Conservation (phyloP, 1,284 basidiomycete species). For the Cutaneotrichosporon dermatis region DNA sequence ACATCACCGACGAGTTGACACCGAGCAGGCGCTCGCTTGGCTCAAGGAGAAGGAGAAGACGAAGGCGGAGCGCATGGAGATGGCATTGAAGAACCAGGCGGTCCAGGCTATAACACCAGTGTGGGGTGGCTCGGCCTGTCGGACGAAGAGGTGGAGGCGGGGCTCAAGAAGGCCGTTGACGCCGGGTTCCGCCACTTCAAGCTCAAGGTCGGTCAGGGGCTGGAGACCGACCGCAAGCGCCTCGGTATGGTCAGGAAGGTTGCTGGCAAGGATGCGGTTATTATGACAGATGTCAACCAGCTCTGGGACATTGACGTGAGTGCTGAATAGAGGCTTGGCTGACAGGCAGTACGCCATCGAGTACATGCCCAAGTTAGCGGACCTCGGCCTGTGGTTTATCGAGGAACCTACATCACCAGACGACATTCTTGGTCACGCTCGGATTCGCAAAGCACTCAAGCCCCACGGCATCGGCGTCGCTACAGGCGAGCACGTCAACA, state of each 20-base stretch:
- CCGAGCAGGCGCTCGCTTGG: slow-evolving; percentile 76
- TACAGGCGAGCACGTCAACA: slow-evolving; percentile 90
- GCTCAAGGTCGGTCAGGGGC: slow-evolving; percentile 83
- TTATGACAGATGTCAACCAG: slow-evolving; percentile 45
- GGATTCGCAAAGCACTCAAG: slow-evolving; percentile 56
- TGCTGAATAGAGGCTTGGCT: no score
- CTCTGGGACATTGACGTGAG: slow-evolving; percentile 72
- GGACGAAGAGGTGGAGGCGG: slow-evolving; percentile 79
- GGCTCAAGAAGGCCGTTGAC: slow-evolving; percentile 75
- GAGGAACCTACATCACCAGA: slow-evolving; percentile 90
- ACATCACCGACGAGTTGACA: slow-evolving; percentile 86
- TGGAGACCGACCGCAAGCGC: slow-evolving; percentile 72
- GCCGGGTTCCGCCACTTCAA: slow-evolving; percentile 89
- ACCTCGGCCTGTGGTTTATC: slow-evolving; percentile 88
- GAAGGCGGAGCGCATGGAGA: slow-evolving; percentile 68
- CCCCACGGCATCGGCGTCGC: slow-evolving; percentile 86
- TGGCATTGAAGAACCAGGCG: slow-evolving; percentile 52
- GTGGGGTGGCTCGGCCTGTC: slow-evolving; percentile 77
- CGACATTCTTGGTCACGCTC: slow-evolving; percentile 59
- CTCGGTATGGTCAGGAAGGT: slow-evolving; percentile 80
- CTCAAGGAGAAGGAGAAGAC: slow-evolving; percentile 67
- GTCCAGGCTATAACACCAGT: slow-evolving; percentile 61
- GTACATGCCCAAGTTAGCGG: slow-evolving; percentile 71
- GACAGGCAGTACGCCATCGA: slow-evolving; percentile 65
- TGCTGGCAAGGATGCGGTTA: slow-evolving; percentile 69